These are phyloP conservation scores for Litchi chinensis DNA, from an alignment of 345 rosid genomes.

Conservation along the genomic window DNA sequence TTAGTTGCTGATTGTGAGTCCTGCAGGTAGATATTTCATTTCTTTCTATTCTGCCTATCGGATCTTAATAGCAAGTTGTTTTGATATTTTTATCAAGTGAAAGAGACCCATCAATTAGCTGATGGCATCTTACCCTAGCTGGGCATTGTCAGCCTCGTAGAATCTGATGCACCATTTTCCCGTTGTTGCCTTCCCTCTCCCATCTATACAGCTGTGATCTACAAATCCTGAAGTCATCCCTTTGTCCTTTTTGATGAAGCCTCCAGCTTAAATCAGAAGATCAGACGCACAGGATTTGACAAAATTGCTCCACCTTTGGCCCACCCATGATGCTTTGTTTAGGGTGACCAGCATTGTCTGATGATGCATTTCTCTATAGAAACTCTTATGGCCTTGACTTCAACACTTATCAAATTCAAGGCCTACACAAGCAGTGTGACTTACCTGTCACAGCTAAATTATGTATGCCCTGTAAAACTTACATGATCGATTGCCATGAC, in stretches of 20 bases:
- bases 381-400: conserved; percentile 32
- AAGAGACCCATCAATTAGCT: conserved; percentile 17
- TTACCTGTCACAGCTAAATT: conserved; percentile 16
- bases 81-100: conserved; percentile 8
- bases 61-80: conserved; percentile 16
- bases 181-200: conserved; percentile 36
- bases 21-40: conserved; percentile 11
- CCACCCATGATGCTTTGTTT: conserved; percentile 30
- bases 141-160: conserved; percentile 32
- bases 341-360: conserved; percentile 33
- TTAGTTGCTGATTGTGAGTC: conserved; percentile 28
- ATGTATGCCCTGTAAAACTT: conserved; percentile 27
- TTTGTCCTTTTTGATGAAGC: conserved; percentile 37
- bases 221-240: conserved; percentile 37
- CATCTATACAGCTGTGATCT: conserved; percentile 41
- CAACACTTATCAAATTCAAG: conserved; percentile 18
- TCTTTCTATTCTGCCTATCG: background rate
- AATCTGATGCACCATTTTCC: conserved; percentile 39
- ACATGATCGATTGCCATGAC: conserved; percentile 23
- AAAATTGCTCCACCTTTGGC: conserved; percentile 32
- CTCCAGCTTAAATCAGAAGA: conserved; percentile 38
- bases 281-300: conserved; percentile 32
- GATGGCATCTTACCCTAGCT: conserved; percentile 31
- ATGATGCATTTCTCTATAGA: conserved; percentile 37
- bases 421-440: conserved; percentile 18